phyloP scores from a whole-genome alignment of 495 filamentous ascomycete genomes.

The Pyrenopolyporus hunteri region DNA sequence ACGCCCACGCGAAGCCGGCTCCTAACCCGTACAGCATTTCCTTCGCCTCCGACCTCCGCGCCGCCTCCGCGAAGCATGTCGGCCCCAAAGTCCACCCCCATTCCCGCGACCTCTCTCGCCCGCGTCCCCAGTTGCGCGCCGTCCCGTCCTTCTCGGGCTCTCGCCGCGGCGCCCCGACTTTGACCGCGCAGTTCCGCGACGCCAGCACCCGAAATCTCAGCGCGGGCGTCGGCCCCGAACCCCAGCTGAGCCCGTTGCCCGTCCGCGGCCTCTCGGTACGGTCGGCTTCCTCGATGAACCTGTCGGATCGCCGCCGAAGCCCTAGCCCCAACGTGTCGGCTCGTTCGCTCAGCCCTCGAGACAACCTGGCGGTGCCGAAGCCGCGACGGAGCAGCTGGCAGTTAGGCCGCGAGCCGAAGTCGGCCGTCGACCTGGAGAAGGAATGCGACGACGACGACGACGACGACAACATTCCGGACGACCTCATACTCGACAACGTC shows the following conservation, averaged over 20 bases:
- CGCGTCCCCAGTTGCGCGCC: slow-evolving; percentile 27
- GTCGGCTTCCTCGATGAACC: slow-evolving; percentile 39
- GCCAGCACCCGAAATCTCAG: slow-evolving; percentile 37
- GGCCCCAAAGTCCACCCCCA: slow-evolving; percentile 34
- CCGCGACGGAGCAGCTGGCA: slow-evolving; percentile 74
- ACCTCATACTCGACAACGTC: slow-evolving; percentile 90
- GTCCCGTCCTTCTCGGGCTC: slow-evolving; percentile 29
- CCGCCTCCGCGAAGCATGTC: slow-evolving; percentile 46
- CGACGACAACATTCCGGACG: slow-evolving; percentile 84
- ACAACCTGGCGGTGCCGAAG: slow-evolving; percentile 52
- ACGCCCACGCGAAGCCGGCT: slow-evolving; percentile 52
- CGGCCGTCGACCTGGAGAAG: slow-evolving; percentile 77
- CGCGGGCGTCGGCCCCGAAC: slow-evolving; percentile 38
- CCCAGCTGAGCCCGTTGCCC: slow-evolving; percentile 40
- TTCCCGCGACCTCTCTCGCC: slow-evolving; percentile 37
- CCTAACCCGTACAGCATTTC: slow-evolving; percentile 51
- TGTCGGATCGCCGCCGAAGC: slow-evolving; percentile 43
- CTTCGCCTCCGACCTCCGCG: slow-evolving; percentile 50
- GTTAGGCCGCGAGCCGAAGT: slow-evolving; percentile 68
- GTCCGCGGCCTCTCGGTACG: slow-evolving; percentile 46
- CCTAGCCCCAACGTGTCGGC: slow-evolving; percentile 47
- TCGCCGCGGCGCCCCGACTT: slow-evolving; percentile 22
- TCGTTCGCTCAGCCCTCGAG: slow-evolving; percentile 47
- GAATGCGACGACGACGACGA: slow-evolving; percentile 93
- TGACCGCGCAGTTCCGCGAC: slow-evolving; percentile 37